Evolutionary conservation across 352 stramenopile genomes (phyloP).

Genomic region (Phytophthora melonis): DNA sequence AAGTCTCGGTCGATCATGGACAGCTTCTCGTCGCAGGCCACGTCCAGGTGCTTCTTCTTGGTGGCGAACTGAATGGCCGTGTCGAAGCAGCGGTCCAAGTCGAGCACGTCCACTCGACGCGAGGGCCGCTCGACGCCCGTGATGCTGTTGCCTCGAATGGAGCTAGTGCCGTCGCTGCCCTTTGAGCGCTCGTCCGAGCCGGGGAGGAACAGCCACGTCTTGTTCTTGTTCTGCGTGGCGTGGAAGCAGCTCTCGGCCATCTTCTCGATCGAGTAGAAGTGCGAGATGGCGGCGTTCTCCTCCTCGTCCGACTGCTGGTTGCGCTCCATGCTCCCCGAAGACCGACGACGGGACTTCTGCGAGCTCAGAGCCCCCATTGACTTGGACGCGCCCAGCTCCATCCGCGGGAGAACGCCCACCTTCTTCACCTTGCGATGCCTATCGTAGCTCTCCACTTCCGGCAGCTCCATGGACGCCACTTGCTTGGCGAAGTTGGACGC

Average conservation of each 20-base stretch:
- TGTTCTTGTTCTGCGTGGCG: constrained; percentile 72
- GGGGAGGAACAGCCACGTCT: constrained; percentile 79
- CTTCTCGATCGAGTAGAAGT: constrained; percentile 85
- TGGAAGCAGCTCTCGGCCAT: constrained; percentile 77
- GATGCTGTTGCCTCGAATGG: constrained; percentile 49
- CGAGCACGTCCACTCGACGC: constrained; percentile 69
- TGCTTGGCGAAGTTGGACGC: constrained; percentile 38
- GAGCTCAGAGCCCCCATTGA: constrained; percentile 8
- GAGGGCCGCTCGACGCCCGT: constrained; percentile 70
- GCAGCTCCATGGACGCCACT: constrained; percentile 26
- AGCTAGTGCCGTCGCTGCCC: constrained; percentile 49
- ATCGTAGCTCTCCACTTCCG: constrained; percentile 2
- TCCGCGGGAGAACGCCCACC: constrained; percentile 45
- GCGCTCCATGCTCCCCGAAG: neutral
- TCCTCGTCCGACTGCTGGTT: constrained; percentile 45
- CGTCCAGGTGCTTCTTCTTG: constrained; percentile 59
- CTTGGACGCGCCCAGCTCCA: constrained; percentile 40
- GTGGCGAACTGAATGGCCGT: constrained; percentile 68
- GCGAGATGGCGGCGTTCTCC: constrained; percentile 51
- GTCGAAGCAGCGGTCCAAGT: constrained; percentile 79
- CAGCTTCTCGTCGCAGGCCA: constrained; percentile 53
- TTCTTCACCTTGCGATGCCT: constrained; percentile 32
- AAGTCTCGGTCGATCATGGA: constrained; percentile 77
- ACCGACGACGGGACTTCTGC: neutral
- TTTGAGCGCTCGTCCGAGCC: constrained; percentile 71